These are phyloP conservation scores for Calocybe indica DNA, from an alignment of 768 basidiomycete genomes.

Conservation along the genomic window DNA sequence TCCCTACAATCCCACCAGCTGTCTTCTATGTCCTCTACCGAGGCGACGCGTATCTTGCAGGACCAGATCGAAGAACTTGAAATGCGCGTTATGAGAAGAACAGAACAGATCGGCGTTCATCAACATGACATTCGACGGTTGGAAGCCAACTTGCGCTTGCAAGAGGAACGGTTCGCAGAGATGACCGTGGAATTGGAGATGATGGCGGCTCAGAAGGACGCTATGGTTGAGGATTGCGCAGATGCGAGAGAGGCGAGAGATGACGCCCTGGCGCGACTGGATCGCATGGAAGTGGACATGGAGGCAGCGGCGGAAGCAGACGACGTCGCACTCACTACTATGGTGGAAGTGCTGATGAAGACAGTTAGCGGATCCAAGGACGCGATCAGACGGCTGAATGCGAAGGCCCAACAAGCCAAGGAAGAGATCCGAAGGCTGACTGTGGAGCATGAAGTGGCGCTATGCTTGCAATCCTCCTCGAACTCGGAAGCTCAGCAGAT, in stretches of 20 bases:
- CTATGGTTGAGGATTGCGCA: conserved; percentile 83
- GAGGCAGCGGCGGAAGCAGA: conserved; percentile 27
- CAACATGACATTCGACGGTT: conserved; percentile 75
- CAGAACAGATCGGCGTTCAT: conserved; percentile 71
- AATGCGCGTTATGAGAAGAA: conserved; percentile 53
- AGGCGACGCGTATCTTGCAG: conserved; percentile 49
- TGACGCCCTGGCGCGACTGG: conserved; percentile 47
- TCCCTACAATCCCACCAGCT: conserved; percentile 63
- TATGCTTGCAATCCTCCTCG: conserved; percentile 3
- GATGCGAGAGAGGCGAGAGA: conserved; percentile 72
- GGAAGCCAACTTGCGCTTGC: conserved; percentile 67
- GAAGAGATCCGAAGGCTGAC: conserved; percentile 7
- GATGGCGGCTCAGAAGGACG: conserved; percentile 59
- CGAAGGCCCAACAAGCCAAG: conserved; percentile 1
- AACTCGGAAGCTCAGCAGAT: neutral
- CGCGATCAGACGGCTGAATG: conserved; percentile 9
- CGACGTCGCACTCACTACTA: conserved; percentile 26
- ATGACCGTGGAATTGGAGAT: conserved; percentile 67
- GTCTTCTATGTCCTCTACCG: conserved; percentile 51
- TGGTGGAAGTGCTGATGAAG: conserved; percentile 33
- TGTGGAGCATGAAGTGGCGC: conserved; percentile 4
- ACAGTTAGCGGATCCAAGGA: conserved; percentile 26
- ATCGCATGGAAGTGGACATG: conserved; percentile 56
- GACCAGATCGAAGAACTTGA: conserved; percentile 69
- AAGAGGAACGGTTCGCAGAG: conserved; percentile 70